Evolutionary conservation across 306 rosid species (phyloP), one percentile per base, ranked within the genome.

Genomic region (Fagus crenata): DNA sequence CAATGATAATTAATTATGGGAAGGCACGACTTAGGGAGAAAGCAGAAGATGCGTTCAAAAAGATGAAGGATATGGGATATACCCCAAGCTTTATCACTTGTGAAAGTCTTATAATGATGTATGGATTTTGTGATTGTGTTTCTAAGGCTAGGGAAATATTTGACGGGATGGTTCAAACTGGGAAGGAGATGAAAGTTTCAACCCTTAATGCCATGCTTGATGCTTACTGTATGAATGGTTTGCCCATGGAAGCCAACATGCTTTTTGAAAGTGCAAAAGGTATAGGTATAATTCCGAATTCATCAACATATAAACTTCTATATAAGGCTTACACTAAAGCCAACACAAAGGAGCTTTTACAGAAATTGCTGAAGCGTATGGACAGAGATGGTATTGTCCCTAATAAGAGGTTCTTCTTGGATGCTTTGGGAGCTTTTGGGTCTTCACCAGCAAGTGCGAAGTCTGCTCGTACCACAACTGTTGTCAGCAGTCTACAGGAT

Each of bases 151-250:
- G 85, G 82, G 92, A 90, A 5, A 54, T 90, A 79, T 95, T 95
- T 81, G 91, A 95, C 80, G 82, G 74, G 76, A 75, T 88, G 84
- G 87, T 88, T 69, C 86, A 76, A 17, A 90, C 93, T 43, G 79
- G 89, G 80, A 81, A 53, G 85, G 90, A 67, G 37, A 71, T 92
- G 46, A 90, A 83, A 77, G 85, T 89, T 81, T 95, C 98, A 59
- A 95, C 97, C 2, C 77, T 95, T 43, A 92, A 95, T 86, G 90
- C 93, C 8, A 92, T 95, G 93, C 93, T 95, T 72, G 97, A 95
- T 72, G 97, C 85, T 79, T 95, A 95, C 89, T 95, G 96, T 89
- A 67, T 87, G 85, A 95, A 90, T 88, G 90, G 91, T 79, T 86
- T 95, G 81, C 90, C 93, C 32, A 75, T 78, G 76, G 98, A 95